phyloP scores from a whole-genome alignment of 1,284 basidiomycete species.

The Moniliophthora roreri region DNA sequence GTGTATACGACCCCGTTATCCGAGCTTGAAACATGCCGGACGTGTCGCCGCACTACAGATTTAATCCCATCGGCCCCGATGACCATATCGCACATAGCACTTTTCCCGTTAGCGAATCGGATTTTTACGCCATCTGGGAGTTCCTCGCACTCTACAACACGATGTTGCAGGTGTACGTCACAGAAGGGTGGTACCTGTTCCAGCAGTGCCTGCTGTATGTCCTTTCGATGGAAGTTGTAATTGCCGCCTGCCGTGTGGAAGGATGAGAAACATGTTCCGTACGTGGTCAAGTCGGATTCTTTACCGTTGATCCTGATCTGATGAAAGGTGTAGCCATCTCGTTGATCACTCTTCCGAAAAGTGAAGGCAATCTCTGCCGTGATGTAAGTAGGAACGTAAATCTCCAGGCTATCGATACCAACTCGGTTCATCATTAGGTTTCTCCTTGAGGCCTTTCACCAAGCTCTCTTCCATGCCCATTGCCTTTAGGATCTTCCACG shows the following conservation, averaged over 20 bases:
- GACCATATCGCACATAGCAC: constrained; percentile 43
- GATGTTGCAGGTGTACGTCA: constrained; percentile 34
- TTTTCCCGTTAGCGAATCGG: constrained; percentile 43
- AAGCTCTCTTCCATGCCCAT: constrained; percentile 22
- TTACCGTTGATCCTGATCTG: constrained; percentile 1
- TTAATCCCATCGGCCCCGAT: constrained; percentile 49
- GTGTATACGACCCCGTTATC: constrained; percentile 31
- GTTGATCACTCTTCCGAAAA: constrained; percentile 9
- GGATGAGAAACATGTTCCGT: neutral
- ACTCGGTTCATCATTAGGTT: constrained; percentile 20
- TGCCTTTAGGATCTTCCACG: constrained; percentile 22
- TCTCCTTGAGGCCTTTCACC: constrained; percentile 14
- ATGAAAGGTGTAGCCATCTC: neutral
- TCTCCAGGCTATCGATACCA: neutral
- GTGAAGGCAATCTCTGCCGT: neutral
- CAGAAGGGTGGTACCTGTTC: constrained; percentile 30
- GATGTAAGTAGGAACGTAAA: neutral
- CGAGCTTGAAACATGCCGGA: neutral
- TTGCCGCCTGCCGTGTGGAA: constrained; percentile 32
- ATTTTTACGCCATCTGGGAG: constrained; percentile 29
- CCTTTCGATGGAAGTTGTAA: constrained; percentile 41
- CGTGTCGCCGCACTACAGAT: constrained; percentile 18
- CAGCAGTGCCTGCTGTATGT: constrained; percentile 41
- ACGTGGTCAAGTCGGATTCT: neutral
- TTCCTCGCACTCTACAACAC: constrained; percentile 37